Conservation (phyloP, 140 eudicot species). For the Erigeron philadelphicus region DNA sequence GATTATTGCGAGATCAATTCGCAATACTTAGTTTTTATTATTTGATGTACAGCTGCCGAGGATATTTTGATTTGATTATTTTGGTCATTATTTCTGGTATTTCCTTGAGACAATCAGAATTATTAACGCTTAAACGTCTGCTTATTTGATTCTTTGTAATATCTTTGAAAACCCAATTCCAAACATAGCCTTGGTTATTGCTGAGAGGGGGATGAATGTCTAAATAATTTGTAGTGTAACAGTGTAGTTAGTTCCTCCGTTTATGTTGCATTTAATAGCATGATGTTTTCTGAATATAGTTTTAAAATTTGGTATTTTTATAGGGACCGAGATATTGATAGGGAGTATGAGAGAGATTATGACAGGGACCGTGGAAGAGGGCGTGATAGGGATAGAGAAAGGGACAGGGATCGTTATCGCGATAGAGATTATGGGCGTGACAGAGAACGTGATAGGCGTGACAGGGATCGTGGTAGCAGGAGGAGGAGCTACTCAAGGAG, state of each 20-base stretch:
- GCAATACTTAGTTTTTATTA: too few relatives aligned
- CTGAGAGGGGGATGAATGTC: too few relatives aligned
- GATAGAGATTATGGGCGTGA: conserved; percentile 56
- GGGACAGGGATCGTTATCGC: conserved; percentile 46
- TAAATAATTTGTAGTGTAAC: too few relatives aligned
- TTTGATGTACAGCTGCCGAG: too few relatives aligned
- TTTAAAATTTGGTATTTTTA: background rate
- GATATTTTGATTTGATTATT: too few relatives aligned
- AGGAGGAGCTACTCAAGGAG: conserved; percentile 89
- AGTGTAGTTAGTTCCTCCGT: background rate
- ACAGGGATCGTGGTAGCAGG: conserved; percentile 68
- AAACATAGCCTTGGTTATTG: too few relatives aligned
- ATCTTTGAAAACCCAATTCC: too few relatives aligned
- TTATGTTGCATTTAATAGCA: background rate
- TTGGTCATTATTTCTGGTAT: too few relatives aligned
- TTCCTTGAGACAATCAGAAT: too few relatives aligned
- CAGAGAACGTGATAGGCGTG: conserved; percentile 53
- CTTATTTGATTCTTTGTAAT: too few relatives aligned
- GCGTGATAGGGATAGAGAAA: conserved; percentile 42
- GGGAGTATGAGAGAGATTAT: conserved; percentile 54
- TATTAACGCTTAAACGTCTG: too few relatives aligned
- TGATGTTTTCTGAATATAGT: background rate
- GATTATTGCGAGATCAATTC: too few relatives aligned
- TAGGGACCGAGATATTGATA: conserved; percentile 62
- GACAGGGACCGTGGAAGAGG: conserved; percentile 56